A percentile compares a stretch with the other conserved stretches of the same genome.
Conservation (phyloP, 495 filamentous ascomycete genomes). For the Talaromyces adpressus region DNA sequence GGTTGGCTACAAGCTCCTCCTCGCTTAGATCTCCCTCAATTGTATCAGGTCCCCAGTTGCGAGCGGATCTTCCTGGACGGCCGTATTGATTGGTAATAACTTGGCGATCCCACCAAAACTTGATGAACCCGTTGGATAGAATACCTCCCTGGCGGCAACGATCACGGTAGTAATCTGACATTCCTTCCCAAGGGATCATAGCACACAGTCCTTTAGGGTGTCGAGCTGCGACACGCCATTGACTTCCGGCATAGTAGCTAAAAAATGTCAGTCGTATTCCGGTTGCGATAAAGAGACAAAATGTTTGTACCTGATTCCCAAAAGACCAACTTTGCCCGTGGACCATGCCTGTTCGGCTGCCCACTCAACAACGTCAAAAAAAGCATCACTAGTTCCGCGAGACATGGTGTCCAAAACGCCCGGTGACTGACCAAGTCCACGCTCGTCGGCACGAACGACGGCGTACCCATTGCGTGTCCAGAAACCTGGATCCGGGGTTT, state of each 20-base stretch:
- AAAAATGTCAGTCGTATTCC: neutral
- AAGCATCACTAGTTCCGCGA: slow-evolving; percentile 47
- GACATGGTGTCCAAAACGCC: slow-evolving; percentile 57
- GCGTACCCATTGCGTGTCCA: slow-evolving; percentile 58
- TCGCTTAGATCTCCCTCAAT: slow-evolving; percentile 53
- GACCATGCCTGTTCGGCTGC: slow-evolving; percentile 54
- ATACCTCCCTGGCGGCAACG: slow-evolving; percentile 61
- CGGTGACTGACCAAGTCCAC: slow-evolving; percentile 50
- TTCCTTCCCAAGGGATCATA: slow-evolving; percentile 64
- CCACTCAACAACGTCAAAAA: slow-evolving; percentile 61
- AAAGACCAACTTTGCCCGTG: slow-evolving; percentile 52
- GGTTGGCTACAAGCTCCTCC: slow-evolving; percentile 36
- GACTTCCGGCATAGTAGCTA: slow-evolving; percentile 54
- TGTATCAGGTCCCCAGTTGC: slow-evolving; percentile 44
- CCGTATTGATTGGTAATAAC: slow-evolving; percentile 56
- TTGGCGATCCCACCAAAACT: slow-evolving; percentile 61
- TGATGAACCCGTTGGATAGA: slow-evolving; percentile 54
- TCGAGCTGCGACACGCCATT: slow-evolving; percentile 58
- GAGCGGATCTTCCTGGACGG: slow-evolving; percentile 24
- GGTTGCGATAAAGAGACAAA: neutral
- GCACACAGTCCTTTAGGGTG: slow-evolving; percentile 50
- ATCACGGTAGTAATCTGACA: slow-evolving; percentile 61
- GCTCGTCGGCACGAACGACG: slow-evolving; percentile 53
- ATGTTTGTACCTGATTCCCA: slow-evolving; percentile 48
- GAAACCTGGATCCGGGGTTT: slow-evolving; percentile 55